Evolutionary conservation across 1,284 basidiomycete genomes (phyloP).

Genomic region (Papiliotrema terrestris): DNA sequence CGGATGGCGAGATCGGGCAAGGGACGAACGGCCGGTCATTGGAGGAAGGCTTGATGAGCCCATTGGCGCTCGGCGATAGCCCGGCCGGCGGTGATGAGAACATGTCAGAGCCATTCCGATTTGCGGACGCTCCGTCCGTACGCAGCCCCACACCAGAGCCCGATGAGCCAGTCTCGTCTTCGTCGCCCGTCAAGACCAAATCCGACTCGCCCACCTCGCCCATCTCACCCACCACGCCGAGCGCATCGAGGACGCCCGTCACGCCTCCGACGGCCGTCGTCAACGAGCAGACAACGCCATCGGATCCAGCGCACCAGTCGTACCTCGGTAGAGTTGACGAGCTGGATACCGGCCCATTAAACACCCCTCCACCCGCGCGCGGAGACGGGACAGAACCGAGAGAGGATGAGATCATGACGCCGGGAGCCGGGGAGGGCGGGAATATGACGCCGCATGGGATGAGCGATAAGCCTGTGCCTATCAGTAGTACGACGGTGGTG

Average conservation of each 20-base stretch:
- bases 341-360: constrained; percentile 47
- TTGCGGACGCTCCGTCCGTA: constrained; percentile 4
- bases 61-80: constrained; percentile 29
- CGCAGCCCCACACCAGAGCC: constrained; percentile 41
- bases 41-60: constrained; percentile 38
- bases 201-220: neutral
- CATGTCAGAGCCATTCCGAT: neutral
- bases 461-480: constrained; percentile 43
- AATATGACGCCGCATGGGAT: constrained; percentile 47
- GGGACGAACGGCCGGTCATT: neutral
- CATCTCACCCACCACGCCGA: neutral
- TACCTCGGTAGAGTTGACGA: constrained; percentile 50
- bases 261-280: neutral
- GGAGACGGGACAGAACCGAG: neutral
- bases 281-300: neutral
- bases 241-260: neutral
- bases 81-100: neutral
- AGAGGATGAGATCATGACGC: constrained; percentile 7
- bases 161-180: constrained; percentile 16
- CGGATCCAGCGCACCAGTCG: constrained; percentile 36
- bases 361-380: constrained; percentile 4
- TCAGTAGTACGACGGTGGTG: constrained; percentile 42
- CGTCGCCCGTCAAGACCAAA: neutral
- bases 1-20: neutral
- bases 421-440: constrained; percentile 39